A percentile compares a stretch with the other conserved stretches of the same genome.
Evolutionary conservation across 108 stramenopile species (phyloP).

Genomic region (Asterionellopsis glacialis): DNA sequence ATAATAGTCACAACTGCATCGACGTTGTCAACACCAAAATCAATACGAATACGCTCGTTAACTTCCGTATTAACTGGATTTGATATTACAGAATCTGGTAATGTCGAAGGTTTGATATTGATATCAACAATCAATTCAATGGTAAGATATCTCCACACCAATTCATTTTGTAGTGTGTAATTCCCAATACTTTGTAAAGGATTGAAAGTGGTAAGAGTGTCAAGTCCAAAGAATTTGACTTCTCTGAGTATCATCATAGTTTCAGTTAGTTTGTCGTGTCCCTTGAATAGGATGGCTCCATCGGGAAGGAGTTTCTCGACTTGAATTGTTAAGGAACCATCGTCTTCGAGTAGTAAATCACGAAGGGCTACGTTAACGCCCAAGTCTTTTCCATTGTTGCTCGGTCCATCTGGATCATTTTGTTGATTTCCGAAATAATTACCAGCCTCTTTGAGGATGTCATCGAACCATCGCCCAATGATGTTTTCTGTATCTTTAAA

Average conservation of each 20-base stretch:
- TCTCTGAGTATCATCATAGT: conserved; percentile 46
- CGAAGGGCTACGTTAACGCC: conserved; percentile 1
- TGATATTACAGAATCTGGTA: conserved; percentile 23
- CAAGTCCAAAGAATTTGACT: conserved; percentile 49
- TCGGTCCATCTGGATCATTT: not conserved
- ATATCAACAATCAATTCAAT: conserved; percentile 45
- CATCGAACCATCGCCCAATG: conserved; percentile 2
- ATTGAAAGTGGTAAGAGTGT: conserved; percentile 48
- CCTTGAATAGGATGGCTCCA: conserved; percentile 38
- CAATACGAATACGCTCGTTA: conserved; percentile 45
- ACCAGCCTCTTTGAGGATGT: not conserved
- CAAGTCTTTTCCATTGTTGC: not conserved
- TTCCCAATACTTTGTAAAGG: conserved; percentile 50
- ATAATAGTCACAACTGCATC: conserved; percentile 41
- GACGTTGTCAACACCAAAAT: conserved; percentile 41
- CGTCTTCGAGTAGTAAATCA: not conserved
- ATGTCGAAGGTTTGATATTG: conserved; percentile 32
- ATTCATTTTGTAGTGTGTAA: conserved; percentile 54
- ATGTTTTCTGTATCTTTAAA: not conserved
- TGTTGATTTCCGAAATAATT: not conserved
- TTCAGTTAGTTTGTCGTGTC: conserved; percentile 60
- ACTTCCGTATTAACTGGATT: conserved; percentile 27
- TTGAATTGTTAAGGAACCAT: not conserved
- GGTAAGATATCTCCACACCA: conserved; percentile 41
- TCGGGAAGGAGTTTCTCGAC: conserved; percentile 1